These are phyloP conservation scores for Coemansia sp. DNA, from an alignment of 192 early-diverging fungal genomes.

Conservation along the genomic window DNA sequence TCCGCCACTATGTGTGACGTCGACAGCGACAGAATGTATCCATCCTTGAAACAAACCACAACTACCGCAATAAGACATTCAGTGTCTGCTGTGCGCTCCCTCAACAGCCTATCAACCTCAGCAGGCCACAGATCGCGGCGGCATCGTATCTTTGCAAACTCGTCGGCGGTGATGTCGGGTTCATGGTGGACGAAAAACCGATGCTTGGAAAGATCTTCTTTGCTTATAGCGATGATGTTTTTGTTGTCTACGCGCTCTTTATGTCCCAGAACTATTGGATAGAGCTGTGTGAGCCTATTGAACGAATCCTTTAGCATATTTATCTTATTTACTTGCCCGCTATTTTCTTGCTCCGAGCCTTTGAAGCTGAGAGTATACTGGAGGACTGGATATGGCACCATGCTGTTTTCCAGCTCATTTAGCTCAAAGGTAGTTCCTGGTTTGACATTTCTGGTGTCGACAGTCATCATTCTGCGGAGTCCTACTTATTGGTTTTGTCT, in stretches of 20 bases:
- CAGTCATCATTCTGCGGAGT: background rate
- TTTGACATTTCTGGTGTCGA: background rate
- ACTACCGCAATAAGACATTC: conserved; percentile 16
- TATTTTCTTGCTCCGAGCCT: background rate
- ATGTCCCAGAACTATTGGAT: conserved; percentile 22
- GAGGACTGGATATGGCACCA: conserved; percentile 15
- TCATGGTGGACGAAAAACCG: conserved; percentile 12
- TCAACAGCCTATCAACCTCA: background rate
- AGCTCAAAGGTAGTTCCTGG: conserved; percentile 12
- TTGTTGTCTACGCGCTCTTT: background rate
- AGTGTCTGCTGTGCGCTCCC: conserved; percentile 7
- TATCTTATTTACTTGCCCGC: background rate
- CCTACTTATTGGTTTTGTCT: too few relatives aligned
- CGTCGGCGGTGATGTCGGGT: conserved; percentile 1
- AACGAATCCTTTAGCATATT: conserved; percentile 1
- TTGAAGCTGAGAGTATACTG: too few relatives aligned
- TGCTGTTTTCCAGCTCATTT: conserved; percentile 15
- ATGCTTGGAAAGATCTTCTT: conserved; percentile 8
- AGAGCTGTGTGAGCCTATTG: conserved; percentile 12
- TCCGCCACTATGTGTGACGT: conserved; percentile 30
- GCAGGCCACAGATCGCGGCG: conserved; percentile 26
- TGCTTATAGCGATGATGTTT: conserved; percentile 14
- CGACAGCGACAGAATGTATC: conserved; percentile 16
- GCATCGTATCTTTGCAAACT: conserved; percentile 16
- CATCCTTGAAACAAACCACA: conserved; percentile 15